phyloP scores from a whole-genome alignment of 345 rosid genomes.

The Heritiera fomes region DNA sequence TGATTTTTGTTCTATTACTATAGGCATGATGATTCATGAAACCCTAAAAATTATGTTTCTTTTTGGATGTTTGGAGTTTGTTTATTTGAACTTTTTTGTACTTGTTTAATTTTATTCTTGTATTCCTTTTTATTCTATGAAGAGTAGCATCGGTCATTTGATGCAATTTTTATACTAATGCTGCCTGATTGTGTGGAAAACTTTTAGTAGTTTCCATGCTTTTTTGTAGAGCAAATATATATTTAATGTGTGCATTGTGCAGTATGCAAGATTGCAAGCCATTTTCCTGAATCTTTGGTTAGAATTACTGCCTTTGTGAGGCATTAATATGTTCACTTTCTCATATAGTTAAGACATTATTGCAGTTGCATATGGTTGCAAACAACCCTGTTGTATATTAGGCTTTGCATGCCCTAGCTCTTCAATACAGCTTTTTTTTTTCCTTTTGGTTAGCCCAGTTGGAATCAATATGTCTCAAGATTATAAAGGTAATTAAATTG shows the following conservation, averaged over 20 bases:
- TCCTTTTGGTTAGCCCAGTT: not conserved
- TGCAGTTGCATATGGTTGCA: not conserved
- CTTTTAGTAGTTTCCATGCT: not conserved
- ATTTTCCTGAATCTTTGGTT: not conserved
- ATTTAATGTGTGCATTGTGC: not conserved
- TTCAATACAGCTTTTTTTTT: not conserved
- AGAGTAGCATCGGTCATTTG: not conserved
- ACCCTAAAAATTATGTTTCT: constrained; percentile 8
- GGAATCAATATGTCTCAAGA: not conserved
- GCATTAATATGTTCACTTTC: not conserved
- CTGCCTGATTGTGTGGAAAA: not conserved
- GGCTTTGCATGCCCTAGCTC: not conserved
- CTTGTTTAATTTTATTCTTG: no score
- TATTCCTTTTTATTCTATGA: not conserved
- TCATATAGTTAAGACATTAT: not conserved
- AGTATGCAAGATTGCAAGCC: not conserved
- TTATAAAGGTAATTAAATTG: not conserved
- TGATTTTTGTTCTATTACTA: constrained; percentile 16
- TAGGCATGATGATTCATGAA: not conserved
- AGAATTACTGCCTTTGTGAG: not conserved
- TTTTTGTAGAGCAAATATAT: not conserved
- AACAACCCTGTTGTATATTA: not conserved
- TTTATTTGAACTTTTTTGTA: not conserved
- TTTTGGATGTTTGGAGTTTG: not conserved
- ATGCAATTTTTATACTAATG: not conserved